phyloP scores from a whole-genome alignment of 2,329 filamentous ascomycete species.

The Fusarium duplospermum region DNA sequence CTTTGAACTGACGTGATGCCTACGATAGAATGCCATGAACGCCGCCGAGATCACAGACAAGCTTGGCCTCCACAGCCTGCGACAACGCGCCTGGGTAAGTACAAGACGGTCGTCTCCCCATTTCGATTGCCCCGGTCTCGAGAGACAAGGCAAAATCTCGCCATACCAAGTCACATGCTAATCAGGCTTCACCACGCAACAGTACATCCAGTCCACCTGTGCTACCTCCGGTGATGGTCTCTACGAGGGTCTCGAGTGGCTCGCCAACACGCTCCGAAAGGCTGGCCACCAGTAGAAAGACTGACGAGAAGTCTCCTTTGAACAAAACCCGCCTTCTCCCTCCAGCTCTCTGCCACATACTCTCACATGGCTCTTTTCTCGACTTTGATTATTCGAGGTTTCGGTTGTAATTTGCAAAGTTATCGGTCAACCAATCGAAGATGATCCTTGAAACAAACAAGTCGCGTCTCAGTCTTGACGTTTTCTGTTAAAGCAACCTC shows the following conservation, averaged over 20 bases:
- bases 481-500: conserved; percentile 43
- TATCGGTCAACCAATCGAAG: conserved; percentile 67
- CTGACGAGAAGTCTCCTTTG: conserved; percentile 48
- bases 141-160: not conserved
- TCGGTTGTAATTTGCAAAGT: conserved; percentile 70
- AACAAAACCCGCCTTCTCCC: conserved; percentile 49
- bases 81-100: conserved; percentile 98
- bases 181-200: conserved; percentile 36
- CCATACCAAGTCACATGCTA: conserved; percentile 32
- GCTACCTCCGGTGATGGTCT: conserved; percentile 99
- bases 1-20: conserved; percentile 31
- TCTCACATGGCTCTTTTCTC: conserved; percentile 55
- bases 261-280: conserved; percentile 86
- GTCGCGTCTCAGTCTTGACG: conserved; percentile 43
- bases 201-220: conserved; percentile 99
- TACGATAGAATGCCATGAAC: conserved; percentile 95
- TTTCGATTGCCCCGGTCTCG: not conserved
- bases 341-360: conserved; percentile 56
- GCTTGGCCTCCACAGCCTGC: conserved; percentile 98
- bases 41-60: conserved; percentile 99
- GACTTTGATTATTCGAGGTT: conserved; percentile 53
- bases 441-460: conserved; percentile 55
- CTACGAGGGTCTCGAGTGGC: conserved; percentile 98
- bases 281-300: conserved; percentile 70
- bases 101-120: conserved; percentile 15